These are phyloP conservation scores for Phyllosticta ampelicida DNA, from an alignment of 2,329 filamentous ascomycete genomes.

Conservation along the genomic window DNA sequence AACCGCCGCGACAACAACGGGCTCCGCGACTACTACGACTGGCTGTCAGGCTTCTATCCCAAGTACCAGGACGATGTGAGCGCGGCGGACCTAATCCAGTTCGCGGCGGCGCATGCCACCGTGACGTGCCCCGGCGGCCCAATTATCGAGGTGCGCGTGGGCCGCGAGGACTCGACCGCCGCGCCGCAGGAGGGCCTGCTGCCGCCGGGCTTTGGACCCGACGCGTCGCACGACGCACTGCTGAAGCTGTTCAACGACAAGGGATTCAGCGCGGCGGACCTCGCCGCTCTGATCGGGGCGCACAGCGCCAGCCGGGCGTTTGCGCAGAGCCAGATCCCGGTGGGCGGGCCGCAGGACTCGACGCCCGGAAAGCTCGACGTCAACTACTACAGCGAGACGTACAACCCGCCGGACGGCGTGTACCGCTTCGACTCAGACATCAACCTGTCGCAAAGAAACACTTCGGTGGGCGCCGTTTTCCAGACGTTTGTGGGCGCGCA, in stretches of 20 bases:
- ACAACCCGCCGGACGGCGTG: background rate
- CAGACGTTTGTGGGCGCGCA: constrained; percentile 16
- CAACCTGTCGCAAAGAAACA: constrained; percentile 13
- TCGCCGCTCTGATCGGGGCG: constrained; percentile 45
- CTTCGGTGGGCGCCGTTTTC: constrained; percentile 16
- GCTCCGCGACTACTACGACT: constrained; percentile 25
- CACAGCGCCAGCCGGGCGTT: constrained; percentile 36
- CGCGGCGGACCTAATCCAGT: constrained; percentile 47
- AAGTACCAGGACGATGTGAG: constrained; percentile 36
- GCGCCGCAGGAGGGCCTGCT: constrained; percentile 36
- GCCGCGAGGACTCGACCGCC: constrained; percentile 34
- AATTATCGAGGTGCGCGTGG: constrained; percentile 39
- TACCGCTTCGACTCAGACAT: constrained; percentile 19
- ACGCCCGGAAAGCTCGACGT: constrained; percentile 43
- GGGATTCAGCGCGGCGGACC: constrained; percentile 39
- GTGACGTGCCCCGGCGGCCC: constrained; percentile 44
- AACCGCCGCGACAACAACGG: constrained; percentile 33
- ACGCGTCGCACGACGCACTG: constrained; percentile 32
- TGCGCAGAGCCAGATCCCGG: constrained; percentile 36
- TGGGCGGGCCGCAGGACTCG: constrained; percentile 35
- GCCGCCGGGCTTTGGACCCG: constrained; percentile 25
- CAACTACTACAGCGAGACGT: constrained; percentile 34
- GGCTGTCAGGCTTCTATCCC: constrained; percentile 27
- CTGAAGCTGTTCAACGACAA: constrained; percentile 40
- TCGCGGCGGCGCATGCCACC: constrained; percentile 37